Evolutionary conservation across 352 stramenopile genomes (phyloP), one percentile per base, ranked within the genome.

Genomic region (Halophytophthora polymorphica): DNA sequence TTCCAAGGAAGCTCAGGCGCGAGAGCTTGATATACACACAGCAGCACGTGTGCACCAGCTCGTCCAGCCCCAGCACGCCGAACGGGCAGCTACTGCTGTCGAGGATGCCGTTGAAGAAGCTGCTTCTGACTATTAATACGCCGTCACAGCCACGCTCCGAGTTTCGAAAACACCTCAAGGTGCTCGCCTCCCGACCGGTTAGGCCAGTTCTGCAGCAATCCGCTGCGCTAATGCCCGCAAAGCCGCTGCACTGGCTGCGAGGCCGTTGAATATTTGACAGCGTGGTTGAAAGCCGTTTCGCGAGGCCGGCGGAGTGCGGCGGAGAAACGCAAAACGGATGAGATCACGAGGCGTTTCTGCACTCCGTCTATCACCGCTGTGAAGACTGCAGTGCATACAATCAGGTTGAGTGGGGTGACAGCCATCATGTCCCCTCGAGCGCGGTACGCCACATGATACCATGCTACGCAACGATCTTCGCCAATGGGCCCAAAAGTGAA

Each of bases 301-400:
- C 15, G 33, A 31, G 8, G 25, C 25, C 8, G 25, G 25, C 25
- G 8, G 11, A 38, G 11, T 3, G 15, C 11, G 13, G 33, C 13
- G 33, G 12, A 34, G 21, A 58, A 60, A 60, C 45, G 31, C 43
- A 70, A 47, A 71, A 71, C 57, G 47, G 61, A 68, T 64, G 44
- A 31, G 25, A 14, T 10, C 11, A 3, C 15, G 11, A 17, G 33
- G 33, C 33, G 25, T 14, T 37, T 34, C 12, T 25, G 25, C 10
- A 50, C 42, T 25, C 54, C 31, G 37, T 45, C 48, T 17, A 34
- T 53, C 39, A 44, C 22, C 19, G 35, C 22, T 34, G 39, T 37
- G 22, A 17, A 58, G 29, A 37, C 17, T 45, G 50, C 45, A n/a
- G 25, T 38, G 29, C 46, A 42, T 38, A 31, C 25, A 31, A 31